Percentiles rank a stretch among this genome's conserved stretches.
Conservation (phyloP, 2,329 filamentous ascomycete species). For the Incumbomyces delicatus region DNA sequence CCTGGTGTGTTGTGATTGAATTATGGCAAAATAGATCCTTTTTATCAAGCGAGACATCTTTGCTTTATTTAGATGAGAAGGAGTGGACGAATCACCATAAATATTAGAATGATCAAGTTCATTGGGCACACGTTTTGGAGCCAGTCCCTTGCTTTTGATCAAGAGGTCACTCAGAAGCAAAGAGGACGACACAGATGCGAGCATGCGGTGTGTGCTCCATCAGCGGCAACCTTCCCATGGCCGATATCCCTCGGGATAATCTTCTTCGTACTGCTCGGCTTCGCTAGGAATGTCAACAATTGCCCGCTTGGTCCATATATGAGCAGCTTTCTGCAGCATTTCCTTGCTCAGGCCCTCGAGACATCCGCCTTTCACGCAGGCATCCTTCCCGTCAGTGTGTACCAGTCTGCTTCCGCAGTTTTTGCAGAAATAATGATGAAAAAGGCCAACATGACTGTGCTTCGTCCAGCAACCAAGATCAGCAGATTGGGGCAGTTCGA, state of each 20-base stretch:
- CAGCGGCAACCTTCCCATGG: neutral
- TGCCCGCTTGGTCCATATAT: slow-evolving; percentile 51
- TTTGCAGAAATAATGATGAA: slow-evolving; percentile 52
- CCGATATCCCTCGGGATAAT: neutral
- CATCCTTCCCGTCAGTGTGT: slow-evolving; percentile 49
- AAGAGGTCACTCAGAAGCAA: too few species aligned
- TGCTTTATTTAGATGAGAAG: neutral
- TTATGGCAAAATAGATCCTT: too few species aligned
- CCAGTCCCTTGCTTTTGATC: too few species aligned
- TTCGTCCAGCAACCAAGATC: slow-evolving; percentile 48
- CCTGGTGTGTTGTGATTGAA: slow-evolving; percentile 28
- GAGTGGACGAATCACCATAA: too few species aligned
- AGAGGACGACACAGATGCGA: too few species aligned
- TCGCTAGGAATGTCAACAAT: neutral
- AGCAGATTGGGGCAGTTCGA: slow-evolving; percentile 41
- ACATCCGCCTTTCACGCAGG: slow-evolving; percentile 53
- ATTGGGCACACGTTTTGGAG: too few species aligned
- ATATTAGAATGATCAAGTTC: too few species aligned
- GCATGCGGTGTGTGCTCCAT: too few species aligned
- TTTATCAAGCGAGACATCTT: neutral
- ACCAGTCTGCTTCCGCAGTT: slow-evolving; percentile 56
- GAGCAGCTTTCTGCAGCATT: slow-evolving; percentile 48
- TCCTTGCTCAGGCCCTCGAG: slow-evolving; percentile 54
- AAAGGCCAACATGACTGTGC: slow-evolving; percentile 28
- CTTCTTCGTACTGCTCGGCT: slow-evolving; percentile 1